Conservation (phyloP, 305 asterid genomes). For the Petunia hybrid region DNA sequence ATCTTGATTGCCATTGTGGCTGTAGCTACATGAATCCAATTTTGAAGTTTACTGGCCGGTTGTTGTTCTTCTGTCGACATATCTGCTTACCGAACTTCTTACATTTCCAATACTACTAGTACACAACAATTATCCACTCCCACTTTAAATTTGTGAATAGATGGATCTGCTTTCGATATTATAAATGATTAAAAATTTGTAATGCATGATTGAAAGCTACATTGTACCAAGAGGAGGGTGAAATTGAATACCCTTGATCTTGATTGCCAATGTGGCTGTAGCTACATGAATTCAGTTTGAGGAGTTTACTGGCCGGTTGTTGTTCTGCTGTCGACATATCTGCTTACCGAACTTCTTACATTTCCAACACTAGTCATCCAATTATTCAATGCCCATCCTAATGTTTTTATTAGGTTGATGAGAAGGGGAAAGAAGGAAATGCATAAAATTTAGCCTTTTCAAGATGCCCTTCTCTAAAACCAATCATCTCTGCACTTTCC, state of each 20-base stretch:
- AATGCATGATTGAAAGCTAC: slow-evolving; percentile 28
- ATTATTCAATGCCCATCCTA: background rate
- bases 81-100: slow-evolving; percentile 28
- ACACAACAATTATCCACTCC: background rate
- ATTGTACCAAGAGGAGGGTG: slow-evolving; percentile 40
- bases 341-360: slow-evolving; percentile 45
- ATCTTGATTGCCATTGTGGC: slow-evolving; percentile 40
- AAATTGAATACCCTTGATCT: slow-evolving; percentile 34
- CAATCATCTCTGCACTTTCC: slow-evolving; percentile 32
- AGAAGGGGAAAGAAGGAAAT: slow-evolving; percentile 32
- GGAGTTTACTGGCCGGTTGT: slow-evolving; percentile 45
- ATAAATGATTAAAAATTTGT: too few species aligned
- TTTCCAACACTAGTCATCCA: background rate
- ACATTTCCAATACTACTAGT: background rate
- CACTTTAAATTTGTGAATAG: background rate
- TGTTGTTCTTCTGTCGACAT: slow-evolving; percentile 33
- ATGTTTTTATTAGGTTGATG: background rate
- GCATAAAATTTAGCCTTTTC: slow-evolving; percentile 30
- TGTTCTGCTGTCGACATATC: slow-evolving; percentile 38
- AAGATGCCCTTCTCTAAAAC: slow-evolving; percentile 30
- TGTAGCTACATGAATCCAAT: slow-evolving; percentile 31
- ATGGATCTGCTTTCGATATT: too few species aligned
- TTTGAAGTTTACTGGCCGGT: slow-evolving; percentile 39
- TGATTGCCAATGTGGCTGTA: slow-evolving; percentile 45
- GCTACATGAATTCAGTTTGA: slow-evolving; percentile 27